phyloP scores from a whole-genome alignment of 345 rosid genomes.

The Jatropha curcas region DNA sequence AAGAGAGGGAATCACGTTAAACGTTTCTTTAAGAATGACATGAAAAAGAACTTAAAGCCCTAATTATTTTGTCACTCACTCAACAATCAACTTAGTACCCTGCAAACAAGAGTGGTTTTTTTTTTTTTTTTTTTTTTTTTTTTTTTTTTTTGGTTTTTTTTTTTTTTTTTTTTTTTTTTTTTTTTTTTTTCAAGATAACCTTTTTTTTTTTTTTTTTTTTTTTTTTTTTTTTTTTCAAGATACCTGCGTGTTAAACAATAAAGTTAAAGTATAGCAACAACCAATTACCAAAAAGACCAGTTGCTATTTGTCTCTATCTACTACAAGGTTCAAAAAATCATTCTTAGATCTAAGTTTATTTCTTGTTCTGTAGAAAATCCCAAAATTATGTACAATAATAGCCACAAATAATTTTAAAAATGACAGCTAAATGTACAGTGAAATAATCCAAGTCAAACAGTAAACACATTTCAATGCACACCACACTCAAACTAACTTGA shows the following conservation, averaged over 20 bases:
- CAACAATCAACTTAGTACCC: background rate
- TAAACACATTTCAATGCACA: too few relatives aligned
- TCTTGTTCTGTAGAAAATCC: background rate
- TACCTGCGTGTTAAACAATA: background rate
- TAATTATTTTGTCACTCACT: background rate
- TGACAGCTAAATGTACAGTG: background rate
- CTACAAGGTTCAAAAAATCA: background rate
- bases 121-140: too few relatives aligned
- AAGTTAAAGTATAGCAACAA: background rate
- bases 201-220: too few relatives aligned
- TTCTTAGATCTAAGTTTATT: background rate
- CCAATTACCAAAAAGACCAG: background rate
- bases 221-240: too few relatives aligned
- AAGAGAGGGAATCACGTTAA: background rate
- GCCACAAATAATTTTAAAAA: background rate
- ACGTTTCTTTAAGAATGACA: background rate
- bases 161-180: too few relatives aligned
- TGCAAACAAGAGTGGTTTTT: too few relatives aligned
- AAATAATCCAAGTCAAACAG: background rate
- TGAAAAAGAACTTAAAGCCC: background rate
- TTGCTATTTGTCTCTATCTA: too few relatives aligned
- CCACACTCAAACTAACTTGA: background rate
- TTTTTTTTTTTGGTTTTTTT: too few relatives aligned
- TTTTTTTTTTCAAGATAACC: too few relatives aligned
- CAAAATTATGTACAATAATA: background rate